Base-by-base conservation (phyloP, 208 protist genomes). In the Porcisia deanei region DNA sequence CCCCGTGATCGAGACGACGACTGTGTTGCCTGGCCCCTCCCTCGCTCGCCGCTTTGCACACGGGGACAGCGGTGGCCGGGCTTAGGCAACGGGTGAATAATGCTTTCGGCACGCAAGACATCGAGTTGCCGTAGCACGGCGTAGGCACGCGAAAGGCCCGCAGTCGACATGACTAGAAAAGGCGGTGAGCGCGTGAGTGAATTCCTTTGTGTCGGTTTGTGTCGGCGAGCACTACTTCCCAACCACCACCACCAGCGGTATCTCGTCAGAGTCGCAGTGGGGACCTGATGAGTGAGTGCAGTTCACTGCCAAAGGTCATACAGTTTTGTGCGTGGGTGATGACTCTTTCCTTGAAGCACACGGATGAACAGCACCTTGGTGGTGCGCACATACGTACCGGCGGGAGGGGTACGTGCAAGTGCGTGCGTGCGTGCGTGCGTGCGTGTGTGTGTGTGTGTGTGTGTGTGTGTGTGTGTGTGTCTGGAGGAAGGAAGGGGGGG, bases 111-210 rank as follows among this genome's bases (percentile, higher is more conserved):
- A 14, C 86, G 79, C 63, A 94, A 75, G 7, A 85, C 59, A 55
- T 94, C 90, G 1, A 94, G 76, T 37, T 89, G 86, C 39, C 80
- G 82, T 39, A 94, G 85, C 43, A 89, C 84, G 5, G 90, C 90
- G 75, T 94, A 94, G 0, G 90, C 90, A 34, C 84, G 80, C 25
- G 85, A 90, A 16, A 94, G 86, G 30, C 85, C 77, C 70, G 83
- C 39, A 49, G 80, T 74, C 66, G 78, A n/a, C 77, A 82, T 82
- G 25, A 43, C 30, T 43, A 30, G 49, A 60, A 45, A 30, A 57
- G 1, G 5, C 18, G 47, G 47, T 4, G 34, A 39, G 7, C 22
- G 63, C 30, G 22, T 7, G 16, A 47, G 37, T 25, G 60, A 20
- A 30, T 30, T 25, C 22, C 47, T 25, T 47, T 49, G 20, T 25